Base-by-base conservation (phyloP, 1,139 yeast species). In the Williopsis jadinii region DNA sequence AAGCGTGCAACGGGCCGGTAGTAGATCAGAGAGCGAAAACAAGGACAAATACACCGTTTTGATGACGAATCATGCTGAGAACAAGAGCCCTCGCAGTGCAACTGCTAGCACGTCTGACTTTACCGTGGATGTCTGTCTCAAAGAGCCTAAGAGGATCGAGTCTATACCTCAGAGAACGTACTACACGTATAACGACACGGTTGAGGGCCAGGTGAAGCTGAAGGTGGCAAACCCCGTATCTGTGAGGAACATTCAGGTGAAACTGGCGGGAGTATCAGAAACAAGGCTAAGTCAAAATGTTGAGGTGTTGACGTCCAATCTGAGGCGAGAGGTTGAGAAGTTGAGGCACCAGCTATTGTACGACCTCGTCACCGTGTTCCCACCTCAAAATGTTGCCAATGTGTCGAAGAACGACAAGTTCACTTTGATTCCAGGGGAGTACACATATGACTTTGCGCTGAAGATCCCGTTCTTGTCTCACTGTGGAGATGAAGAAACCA, bases 391-490 rank as follows among this genome's bases (percentile, higher is more conserved):
- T 40, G 65, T 78, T 26, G 59, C 75, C 10, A 54, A 64, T 34
- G 74, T 71, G 2, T 66, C 77, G n/a, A 62, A 61, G 38, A 65
- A 75, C 3, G 69, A 71, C 45, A 78, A 74, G 42, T 79, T 72
- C 55, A 78, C 84, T 0, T 60, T 80, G 43, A 68, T 77, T 2
- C 76, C 84, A 0, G 87, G 87, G 0, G 66, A 66, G 30, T 78
- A 81, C 54, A 53, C 63, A 2, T 80, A 78, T 53, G 78, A 80
- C 6, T 81, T 81, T 56, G 63, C 64, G 36, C 75, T 81, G 54
- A 64, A 61, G 46, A 61, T 81, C 34, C 86, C 87, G 0, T 56
- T 71, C 45, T 66, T 67, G 41, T 67, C 68, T 41, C 62, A 71
- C 14, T 80, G 86, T 58, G 62, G 63, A 32, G 67, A 69, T 53